These are phyloP conservation scores for Cladosporium oxysporum DNA, from an alignment of 2,329 filamentous ascomycete genomes.

Conservation along the genomic window DNA sequence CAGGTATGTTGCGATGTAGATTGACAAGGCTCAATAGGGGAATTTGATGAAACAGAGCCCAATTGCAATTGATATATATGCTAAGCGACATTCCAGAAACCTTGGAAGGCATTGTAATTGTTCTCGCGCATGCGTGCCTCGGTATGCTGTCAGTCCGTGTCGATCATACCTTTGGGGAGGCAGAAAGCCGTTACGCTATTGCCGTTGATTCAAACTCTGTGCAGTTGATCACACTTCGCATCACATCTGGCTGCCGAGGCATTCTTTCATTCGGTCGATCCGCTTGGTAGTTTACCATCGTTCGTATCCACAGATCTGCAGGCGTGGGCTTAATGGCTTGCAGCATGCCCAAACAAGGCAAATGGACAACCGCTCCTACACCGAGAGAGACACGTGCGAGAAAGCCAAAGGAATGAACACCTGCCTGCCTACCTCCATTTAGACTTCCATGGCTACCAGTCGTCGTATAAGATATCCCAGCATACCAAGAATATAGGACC, in stretches of 20 bases:
- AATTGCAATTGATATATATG: neutral
- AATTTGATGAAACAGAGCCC: neutral
- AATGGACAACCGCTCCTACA: neutral
- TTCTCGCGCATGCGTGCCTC: neutral
- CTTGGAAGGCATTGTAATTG: neutral
- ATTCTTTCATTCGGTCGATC: neutral
- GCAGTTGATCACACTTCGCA: neutral
- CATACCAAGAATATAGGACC: neutral
- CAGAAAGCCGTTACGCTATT: neutral
- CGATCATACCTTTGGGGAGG: neutral
- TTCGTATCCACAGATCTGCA: neutral
- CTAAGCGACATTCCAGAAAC: neutral
- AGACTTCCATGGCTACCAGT: neutral
- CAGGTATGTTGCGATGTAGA: neutral
- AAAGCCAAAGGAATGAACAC: neutral
- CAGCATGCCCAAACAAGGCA: neutral
- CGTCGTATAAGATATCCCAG: neutral
- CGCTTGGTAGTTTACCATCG: neutral
- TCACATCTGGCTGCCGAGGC: neutral
- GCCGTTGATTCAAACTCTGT: neutral
- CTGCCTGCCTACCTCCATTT: neutral
- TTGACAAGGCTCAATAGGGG: neutral
- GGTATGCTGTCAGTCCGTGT: neutral
- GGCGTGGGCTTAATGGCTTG: neutral
- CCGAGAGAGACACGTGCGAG: neutral